These are phyloP conservation scores for Pleurotus citrinopileatus DNA, from an alignment of 768 basidiomycete species.

Conservation along the genomic window DNA sequence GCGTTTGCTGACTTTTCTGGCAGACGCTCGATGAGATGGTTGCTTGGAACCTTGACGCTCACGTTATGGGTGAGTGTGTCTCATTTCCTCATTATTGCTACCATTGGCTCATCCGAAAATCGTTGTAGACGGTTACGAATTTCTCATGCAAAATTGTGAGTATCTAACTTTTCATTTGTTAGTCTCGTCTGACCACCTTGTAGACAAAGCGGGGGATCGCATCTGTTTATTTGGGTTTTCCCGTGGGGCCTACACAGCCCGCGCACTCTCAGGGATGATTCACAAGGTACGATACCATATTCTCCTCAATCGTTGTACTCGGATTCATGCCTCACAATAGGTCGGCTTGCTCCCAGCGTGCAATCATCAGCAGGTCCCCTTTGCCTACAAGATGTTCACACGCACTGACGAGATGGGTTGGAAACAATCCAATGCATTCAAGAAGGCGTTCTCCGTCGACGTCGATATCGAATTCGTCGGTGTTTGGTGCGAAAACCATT, in stretches of 20 bases:
- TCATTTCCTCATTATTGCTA: conserved; percentile 7
- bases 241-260: conserved; percentile 45
- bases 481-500: conserved; percentile 29
- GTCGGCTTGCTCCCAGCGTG: conserved; percentile 40
- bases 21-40: conserved; percentile 41
- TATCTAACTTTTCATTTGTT: conserved; percentile 26
- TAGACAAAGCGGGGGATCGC: not conserved
- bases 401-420: not conserved
- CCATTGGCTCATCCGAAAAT: not conserved
- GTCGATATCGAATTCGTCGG: conserved; percentile 43
- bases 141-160: conserved; percentile 49
- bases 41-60: conserved; percentile 48
- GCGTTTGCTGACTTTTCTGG: not conserved
- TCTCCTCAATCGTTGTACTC: not conserved
- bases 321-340: conserved; percentile 16
- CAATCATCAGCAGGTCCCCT: conserved; percentile 39
- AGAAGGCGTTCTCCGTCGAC: conserved; percentile 17
- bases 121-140: conserved; percentile 48
- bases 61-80: conserved; percentile 40
- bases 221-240: conserved; percentile 34
- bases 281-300: conserved; percentile 22
- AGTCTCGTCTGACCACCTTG: conserved; percentile 32
- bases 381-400: conserved; percentile 11
- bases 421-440: conserved; percentile 13
- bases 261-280: conserved; percentile 43